These are phyloP conservation scores for Calophaca sinica DNA, from an alignment of 306 rosid genomes.

Conservation along the genomic window DNA sequence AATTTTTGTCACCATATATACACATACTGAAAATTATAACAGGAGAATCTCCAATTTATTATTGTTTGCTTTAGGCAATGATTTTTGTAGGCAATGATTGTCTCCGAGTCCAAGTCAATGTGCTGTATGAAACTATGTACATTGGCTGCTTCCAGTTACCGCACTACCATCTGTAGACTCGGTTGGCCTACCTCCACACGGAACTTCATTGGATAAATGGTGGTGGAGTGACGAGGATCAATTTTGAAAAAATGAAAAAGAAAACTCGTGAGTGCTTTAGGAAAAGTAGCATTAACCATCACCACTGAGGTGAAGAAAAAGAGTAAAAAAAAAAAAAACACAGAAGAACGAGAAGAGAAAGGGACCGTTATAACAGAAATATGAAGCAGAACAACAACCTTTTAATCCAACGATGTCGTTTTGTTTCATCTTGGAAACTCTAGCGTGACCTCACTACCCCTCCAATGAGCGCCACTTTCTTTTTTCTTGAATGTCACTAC, in stretches of 20 bases:
- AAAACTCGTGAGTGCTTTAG: constrained; percentile 30
- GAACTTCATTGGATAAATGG: not conserved
- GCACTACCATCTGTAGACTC: not conserved
- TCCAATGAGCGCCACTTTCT: not conserved
- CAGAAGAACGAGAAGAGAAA: not conserved
- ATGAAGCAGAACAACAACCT: constrained; percentile 11
- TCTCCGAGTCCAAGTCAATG: constrained; percentile 16
- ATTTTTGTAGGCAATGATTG: constrained; percentile 5
- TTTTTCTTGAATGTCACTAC: constrained; percentile 6
- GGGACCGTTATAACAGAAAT: constrained; percentile 52
- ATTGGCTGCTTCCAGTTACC: constrained; percentile 29
- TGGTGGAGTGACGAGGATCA: not conserved
- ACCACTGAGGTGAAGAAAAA: not conserved
- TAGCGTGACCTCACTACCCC: not conserved
- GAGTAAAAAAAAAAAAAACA: not conserved
- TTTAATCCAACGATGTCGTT: constrained; percentile 39
- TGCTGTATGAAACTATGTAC: not conserved
- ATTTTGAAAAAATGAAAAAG: too few relatives aligned
- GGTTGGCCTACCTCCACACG: constrained; percentile 32
- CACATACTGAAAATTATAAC: too few relatives aligned
- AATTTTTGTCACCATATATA: too few relatives aligned
- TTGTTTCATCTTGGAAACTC: not conserved
- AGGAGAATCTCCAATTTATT: too few relatives aligned
- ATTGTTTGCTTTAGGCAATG: too few relatives aligned
- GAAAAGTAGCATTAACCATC: constrained; percentile 32